These are phyloP conservation scores for Aspergillus ruber DNA, from an alignment of 2,329 filamentous ascomycete species.

Conservation along the genomic window DNA sequence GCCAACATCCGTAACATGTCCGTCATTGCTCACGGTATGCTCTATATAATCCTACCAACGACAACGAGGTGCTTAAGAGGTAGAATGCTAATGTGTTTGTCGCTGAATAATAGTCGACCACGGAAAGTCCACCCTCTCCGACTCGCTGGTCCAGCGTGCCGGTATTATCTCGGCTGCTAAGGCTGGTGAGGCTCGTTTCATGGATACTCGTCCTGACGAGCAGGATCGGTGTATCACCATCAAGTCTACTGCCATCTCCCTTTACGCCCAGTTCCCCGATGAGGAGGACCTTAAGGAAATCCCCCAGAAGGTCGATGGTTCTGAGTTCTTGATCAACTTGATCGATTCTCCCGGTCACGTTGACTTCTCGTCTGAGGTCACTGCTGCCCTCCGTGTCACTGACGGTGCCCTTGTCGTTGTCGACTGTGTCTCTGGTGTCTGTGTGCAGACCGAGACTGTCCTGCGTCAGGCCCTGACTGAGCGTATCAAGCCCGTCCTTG, in stretches of 20 bases:
- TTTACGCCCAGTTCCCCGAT: slow-evolving; percentile 78
- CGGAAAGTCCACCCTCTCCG: slow-evolving; percentile 99
- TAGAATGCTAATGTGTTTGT: slow-evolving; percentile 2
- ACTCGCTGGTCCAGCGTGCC: slow-evolving; percentile 97
- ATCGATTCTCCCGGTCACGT: slow-evolving; percentile 99
- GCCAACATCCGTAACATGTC: slow-evolving; percentile 88
- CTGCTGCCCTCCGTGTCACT: slow-evolving; percentile 98
- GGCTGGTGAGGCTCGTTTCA: slow-evolving; percentile 91
- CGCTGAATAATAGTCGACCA: slow-evolving; percentile 66
- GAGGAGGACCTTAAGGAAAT: slow-evolving; percentile 93
- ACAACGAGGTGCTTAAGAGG: neutral
- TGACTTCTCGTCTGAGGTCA: slow-evolving; percentile 99
- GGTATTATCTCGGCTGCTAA: slow-evolving; percentile 99
- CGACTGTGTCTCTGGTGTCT: slow-evolving; percentile 99
- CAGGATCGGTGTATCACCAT: slow-evolving; percentile 99
- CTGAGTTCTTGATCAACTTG: slow-evolving; percentile 99
- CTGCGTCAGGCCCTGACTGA: slow-evolving; percentile 98
- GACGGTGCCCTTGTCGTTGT: slow-evolving; percentile 99
- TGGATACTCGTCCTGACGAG: slow-evolving; percentile 94
- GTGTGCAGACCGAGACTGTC: slow-evolving; percentile 99
- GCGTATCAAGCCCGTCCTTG: slow-evolving; percentile 98
- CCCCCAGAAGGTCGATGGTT: slow-evolving; percentile 76
- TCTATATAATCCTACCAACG: neutral
- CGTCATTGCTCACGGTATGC: slow-evolving; percentile 92
- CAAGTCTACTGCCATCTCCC: slow-evolving; percentile 99